Base-by-base conservation (phyloP, 2,329 filamentous ascomycete genomes). In the Colletotrichum echinochloae region DNA sequence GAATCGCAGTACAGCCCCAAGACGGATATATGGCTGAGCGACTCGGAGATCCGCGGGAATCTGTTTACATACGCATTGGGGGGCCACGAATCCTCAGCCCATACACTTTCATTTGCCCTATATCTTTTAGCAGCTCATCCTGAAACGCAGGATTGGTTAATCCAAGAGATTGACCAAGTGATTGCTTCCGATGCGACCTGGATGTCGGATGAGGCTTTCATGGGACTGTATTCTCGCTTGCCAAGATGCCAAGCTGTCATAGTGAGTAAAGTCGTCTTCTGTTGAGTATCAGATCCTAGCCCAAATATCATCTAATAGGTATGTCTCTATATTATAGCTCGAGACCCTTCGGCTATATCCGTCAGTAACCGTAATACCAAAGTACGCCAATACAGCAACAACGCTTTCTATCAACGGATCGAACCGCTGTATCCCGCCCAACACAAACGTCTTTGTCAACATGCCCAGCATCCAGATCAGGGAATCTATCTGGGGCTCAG, bases 381-480 rank as follows among this genome's bases (percentile, higher is more conserved):
- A 56, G 11, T 56, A 6, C 54, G 39, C 33, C 33, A 33, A 20
- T 20, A n/a, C 54, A 33, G 14, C 54, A 39, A 23, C 33, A 35
- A 35, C 54, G 14, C 18, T 39, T 9, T 16, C 35, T 26, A n/a
- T 56, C n/a, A 33, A n/a, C 5, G 33, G 54, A 30, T 18, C 28
- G 16, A n/a, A 56, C 35, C 30, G 35, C n/a, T 20, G 33, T n/a
- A 56, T 56, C 3, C 54, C 54, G 33, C 16, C 54, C 28, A 56
- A 56, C n/a, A 23, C n/a, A 30, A 56, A 56, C n/a, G 30, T 56
- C 54, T 56, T 56, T 37, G 54, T 56, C 20, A 56, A 39, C 20
- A 56, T 56, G 54, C 54, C 54, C 33, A 56, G 54, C 33, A 56
- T 56, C 23, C 54, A 56, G n/a, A 12, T 56, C 20, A 18, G n/a